Evolutionary conservation across 345 rosid species (phyloP), one percentile per base, ranked within the genome.

Genomic region (Eucalyptus polyanthemos): DNA sequence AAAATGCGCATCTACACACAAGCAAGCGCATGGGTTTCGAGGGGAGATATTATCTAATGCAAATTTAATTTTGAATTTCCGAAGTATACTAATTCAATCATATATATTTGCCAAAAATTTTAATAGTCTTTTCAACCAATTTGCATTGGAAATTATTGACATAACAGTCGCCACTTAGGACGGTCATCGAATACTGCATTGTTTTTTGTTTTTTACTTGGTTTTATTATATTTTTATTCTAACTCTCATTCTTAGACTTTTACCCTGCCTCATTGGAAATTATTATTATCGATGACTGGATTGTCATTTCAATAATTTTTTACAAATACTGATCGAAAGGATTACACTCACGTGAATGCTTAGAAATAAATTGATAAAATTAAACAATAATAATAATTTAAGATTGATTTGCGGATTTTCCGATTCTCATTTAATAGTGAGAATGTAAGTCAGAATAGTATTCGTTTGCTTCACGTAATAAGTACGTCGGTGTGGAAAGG

Each of bases 91-190:
- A 62, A 62, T 62, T 62, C n/a, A 13, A 14, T 62, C 2, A 13
- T 29, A 62, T 6, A 13, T 27, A 6, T 62, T 62, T 27, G 15
- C 7, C 0, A 0, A 14, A 27, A 62, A 29, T 62, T 62, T 25
- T 3, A 29, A 13, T 62, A 42, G 0, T 62, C 69, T 13, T 62
- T 27, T 0, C 16, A 2, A 13, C 0, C 1, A 62, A 62, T 29
- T 62, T 6, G 0, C 34, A 62, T 62, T 29, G 1, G 0, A 62
- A 62, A 27, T 60, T 60, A 13, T 6, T 62, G 0, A 62, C 8
- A 6, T 13, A 6, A 13, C 8, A 60, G 0, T 60, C 2, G 2
- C 31, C 2, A 29, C 2, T 29, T 12, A 27, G 15, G 4, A 13
- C 1, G 0, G 8, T 29, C 15, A 27, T 11, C 47, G 8, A 44